Percentiles rank a stretch among this genome's conserved stretches.
Conservation (phyloP, 2,329 filamentous ascomycete genomes). For the Fusarium scirpi region DNA sequence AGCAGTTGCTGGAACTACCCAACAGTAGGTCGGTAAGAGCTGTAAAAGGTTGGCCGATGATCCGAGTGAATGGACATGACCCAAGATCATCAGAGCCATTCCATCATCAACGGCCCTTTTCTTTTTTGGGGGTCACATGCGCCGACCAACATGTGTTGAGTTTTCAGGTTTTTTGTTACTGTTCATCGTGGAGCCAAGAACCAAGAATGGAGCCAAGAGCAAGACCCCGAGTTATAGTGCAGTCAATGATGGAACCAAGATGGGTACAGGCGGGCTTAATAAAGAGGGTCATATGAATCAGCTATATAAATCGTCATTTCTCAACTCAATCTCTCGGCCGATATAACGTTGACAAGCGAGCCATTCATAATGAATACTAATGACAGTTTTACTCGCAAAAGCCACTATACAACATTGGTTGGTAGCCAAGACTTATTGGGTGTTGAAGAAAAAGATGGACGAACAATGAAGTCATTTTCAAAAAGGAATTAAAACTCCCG, state of each 20-base stretch:
- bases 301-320: not conserved
- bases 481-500: not conserved
- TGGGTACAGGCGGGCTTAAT: constrained; percentile 15
- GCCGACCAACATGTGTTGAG: constrained; percentile 2
- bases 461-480: constrained; percentile 27
- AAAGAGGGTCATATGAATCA: constrained; percentile 10
- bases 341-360: not conserved
- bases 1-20: not conserved
- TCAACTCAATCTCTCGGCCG: not conserved
- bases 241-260: constrained; percentile 4
- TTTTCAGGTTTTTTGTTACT: constrained; percentile 24
- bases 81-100: constrained; percentile 9
- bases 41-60: constrained; percentile 12
- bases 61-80: not conserved
- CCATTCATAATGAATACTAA: not conserved
- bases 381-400: too few species aligned
- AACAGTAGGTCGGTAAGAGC: constrained; percentile 3
- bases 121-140: constrained; percentile 23
- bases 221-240: constrained; percentile 3
- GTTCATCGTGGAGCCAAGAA: constrained; percentile 26
- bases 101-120: constrained; percentile 21
- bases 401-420: too few species aligned
- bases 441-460: constrained; percentile 10
- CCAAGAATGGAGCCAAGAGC: constrained; percentile 26
- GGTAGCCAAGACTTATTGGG: constrained; percentile 10